Base-by-base conservation (phyloP, 2,329 filamentous ascomycete genomes). In the Dothiorella sarmentorum region DNA sequence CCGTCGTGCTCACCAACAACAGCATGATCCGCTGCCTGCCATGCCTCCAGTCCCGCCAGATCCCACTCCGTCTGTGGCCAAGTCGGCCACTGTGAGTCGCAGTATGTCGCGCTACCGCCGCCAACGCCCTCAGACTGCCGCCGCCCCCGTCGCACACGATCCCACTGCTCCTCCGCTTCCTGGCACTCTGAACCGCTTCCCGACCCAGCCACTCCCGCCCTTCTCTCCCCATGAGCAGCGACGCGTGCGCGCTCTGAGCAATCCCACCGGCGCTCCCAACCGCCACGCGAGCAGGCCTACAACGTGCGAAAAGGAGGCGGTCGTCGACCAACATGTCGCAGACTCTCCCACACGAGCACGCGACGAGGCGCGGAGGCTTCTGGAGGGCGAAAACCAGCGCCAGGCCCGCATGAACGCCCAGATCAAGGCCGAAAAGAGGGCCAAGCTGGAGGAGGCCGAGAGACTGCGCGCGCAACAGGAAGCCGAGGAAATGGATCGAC, bases 101-200 rank as follows among this genome's bases (percentile, higher is more conserved):
- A 75, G 71, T 65, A 74, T 72, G 70, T 74, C 72, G 62, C 70
- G 73, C 63, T 75, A 75, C 61, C 73, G 73, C 60, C 69, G 72
- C 53, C 67, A 61, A 51, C 60, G 72, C 2, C 69, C 70, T 18
- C 60, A 63, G 11, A 63, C 64, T 4, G 65, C 69, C 55, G 63
- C 69, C 61, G 63, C 64, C 62, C 63, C 66, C 61, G 62, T 63
- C 43, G 59, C 67, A 18, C 64, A 65, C 35, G 58, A 64, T 31
- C 62, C 68, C n/a, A 62, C 68, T 2, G 43, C 56, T n/a, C 31
- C 44, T 56, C 59, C 60, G 44, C 53, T 59, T n/a, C 56, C 44
- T 63, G 31, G 58, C 63, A 9, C 17, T 9, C 27, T 40, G 29
- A 35, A 38, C 13, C 38, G 40, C 37, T 27, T 37, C 20, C 35